phyloP scores from a whole-genome alignment of 306 rosid species.

The Cucurbita moschata region DNA sequence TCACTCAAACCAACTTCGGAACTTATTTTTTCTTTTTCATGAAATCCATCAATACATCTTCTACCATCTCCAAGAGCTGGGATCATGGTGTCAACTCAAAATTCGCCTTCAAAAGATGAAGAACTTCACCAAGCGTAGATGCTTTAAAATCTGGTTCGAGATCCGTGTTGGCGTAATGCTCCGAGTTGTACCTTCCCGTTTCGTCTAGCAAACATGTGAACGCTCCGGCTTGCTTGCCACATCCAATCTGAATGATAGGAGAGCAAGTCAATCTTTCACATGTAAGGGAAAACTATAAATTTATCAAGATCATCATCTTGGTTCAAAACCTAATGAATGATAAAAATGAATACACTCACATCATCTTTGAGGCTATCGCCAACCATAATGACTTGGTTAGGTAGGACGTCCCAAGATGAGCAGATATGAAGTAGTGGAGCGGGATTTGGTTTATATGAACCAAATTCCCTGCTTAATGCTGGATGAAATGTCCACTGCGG shows the following conservation, averaged over 20 bases:
- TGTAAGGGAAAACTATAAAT: neutral
- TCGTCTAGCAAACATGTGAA: slow-evolving; percentile 80
- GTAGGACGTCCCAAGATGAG: slow-evolving; percentile 71
- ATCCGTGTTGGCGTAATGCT: slow-evolving; percentile 26
- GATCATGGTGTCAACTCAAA: slow-evolving; percentile 44
- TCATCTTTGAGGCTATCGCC: slow-evolving; percentile 95
- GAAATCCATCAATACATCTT: neutral
- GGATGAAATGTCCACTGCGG: slow-evolving; percentile 76
- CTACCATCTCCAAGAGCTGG: neutral
- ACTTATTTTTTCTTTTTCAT: neutral
- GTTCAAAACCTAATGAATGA: neutral
- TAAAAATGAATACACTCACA: slow-evolving; percentile 22
- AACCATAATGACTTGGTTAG: slow-evolving; percentile 79
- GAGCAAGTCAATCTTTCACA: neutral
- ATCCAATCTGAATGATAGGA: slow-evolving; percentile 36
- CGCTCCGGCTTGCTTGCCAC: slow-evolving; percentile 82
- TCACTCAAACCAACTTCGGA: neutral
- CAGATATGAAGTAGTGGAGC: slow-evolving; percentile 80
- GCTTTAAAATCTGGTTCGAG: slow-evolving; percentile 75
- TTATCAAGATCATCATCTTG: neutral
- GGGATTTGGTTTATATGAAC: slow-evolving; percentile 81
- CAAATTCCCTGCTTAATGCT: slow-evolving; percentile 78
- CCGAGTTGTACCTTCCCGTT: slow-evolving; percentile 57
- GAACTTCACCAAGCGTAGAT: slow-evolving; percentile 55
- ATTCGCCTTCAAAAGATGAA: slow-evolving; percentile 37